phyloP scores from a whole-genome alignment of 2,329 filamentous ascomycete species.

The Rutstroemia sp. region DNA sequence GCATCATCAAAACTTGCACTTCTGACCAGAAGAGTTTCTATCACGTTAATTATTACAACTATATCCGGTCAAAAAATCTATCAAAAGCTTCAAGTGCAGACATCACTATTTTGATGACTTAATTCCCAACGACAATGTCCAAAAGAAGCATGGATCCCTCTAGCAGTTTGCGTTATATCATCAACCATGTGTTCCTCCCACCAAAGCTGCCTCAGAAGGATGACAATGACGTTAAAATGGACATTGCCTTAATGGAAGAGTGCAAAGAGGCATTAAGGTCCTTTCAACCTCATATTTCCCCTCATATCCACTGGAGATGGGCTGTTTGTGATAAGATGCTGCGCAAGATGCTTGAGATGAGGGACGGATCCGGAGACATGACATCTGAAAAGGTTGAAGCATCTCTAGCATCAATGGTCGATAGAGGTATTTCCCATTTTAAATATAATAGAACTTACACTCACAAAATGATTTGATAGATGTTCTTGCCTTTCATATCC shows the following conservation, averaged over 20 bases:
- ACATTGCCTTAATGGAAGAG: slow-evolving; percentile 9
- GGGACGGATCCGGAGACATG: slow-evolving; percentile 6
- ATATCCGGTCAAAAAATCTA: too few species aligned
- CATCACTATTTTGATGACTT: too few species aligned
- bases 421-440: not conserved
- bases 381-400: slow-evolving; percentile 1
- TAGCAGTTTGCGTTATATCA: slow-evolving; percentile 26
- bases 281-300: not conserved
- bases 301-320: not conserved
- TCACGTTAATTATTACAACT: too few species aligned
- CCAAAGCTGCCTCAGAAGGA: slow-evolving; percentile 37
- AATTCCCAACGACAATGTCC: too few species aligned
- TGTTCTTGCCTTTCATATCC: slow-evolving; percentile 34
- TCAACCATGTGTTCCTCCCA: slow-evolving; percentile 42
- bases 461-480: slow-evolving; percentile 3
- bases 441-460: not conserved
- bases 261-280: not conserved
- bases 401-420: not conserved
- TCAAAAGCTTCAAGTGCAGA: too few species aligned
- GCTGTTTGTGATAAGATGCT: slow-evolving; percentile 13
- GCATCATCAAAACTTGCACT: too few species aligned
- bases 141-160: too few species aligned
- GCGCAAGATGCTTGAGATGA: slow-evolving; percentile 8
- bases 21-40: too few species aligned
- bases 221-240: slow-evolving; percentile 14